Evolutionary conservation across 306 rosid genomes (phyloP).

Genomic region (Medicago lupulina): DNA sequence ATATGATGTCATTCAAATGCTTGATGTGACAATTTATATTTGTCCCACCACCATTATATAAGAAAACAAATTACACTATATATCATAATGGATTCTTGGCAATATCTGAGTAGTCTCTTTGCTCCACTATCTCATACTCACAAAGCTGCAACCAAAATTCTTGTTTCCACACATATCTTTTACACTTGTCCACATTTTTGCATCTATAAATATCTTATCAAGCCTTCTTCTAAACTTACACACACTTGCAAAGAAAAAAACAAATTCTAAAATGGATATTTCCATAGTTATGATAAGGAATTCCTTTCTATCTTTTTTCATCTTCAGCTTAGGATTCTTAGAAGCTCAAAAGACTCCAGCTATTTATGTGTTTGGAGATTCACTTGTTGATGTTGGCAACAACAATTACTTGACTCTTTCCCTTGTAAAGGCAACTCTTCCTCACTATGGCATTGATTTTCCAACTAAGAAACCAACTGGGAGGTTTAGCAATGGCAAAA

Average conservation of each 20-base stretch:
- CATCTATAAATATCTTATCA: constrained; percentile 30
- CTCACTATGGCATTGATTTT: constrained; percentile 70
- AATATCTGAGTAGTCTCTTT: background rate
- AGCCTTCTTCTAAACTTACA: constrained; percentile 17
- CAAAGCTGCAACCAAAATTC: background rate
- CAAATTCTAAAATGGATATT: background rate
- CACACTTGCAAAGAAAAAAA: background rate
- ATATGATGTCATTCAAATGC: too few relatives aligned
- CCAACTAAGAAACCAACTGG: constrained; percentile 65
- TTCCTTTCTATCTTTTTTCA: constrained; percentile 29
- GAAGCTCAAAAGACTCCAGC: constrained; percentile 66
- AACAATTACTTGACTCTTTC: constrained; percentile 66
- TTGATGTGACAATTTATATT: too few relatives aligned
- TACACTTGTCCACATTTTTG: background rate
- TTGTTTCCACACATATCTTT: constrained; percentile 51
- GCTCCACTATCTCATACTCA: background rate
- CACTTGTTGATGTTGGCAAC: constrained; percentile 85
- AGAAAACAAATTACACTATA: too few relatives aligned
- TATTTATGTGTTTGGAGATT: constrained; percentile 79
- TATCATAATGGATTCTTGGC: too few relatives aligned
- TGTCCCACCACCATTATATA: too few relatives aligned
- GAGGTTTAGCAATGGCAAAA: constrained; percentile 78
- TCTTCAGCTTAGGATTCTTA: constrained; percentile 35
- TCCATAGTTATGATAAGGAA: constrained; percentile 10
- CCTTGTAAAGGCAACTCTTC: constrained; percentile 58